phyloP scores from a whole-genome alignment of 202 grass and related monocot species.

The Eragrostis tef region DNA sequence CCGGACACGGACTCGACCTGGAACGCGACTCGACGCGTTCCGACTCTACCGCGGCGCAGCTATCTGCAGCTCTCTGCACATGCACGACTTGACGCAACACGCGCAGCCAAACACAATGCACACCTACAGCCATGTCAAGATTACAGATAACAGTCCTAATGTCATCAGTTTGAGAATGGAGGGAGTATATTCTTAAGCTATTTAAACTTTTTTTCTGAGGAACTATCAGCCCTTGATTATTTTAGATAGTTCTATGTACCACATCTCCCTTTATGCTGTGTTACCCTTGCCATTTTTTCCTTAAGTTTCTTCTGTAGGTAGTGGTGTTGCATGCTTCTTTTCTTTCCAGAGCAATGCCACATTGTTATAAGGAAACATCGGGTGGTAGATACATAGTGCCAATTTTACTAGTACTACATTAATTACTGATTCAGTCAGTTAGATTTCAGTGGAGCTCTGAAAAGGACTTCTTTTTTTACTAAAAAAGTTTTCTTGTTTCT shows the following conservation, averaged over 20 bases:
- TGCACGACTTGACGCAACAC: too few species aligned
- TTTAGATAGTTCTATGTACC: constrained; percentile 28
- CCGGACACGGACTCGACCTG: too few species aligned
- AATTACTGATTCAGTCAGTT: background rate
- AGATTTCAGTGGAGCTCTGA: constrained; percentile 29
- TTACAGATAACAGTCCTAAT: too few species aligned
- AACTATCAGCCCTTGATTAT: constrained; percentile 17
- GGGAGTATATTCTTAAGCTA: constrained; percentile 3
- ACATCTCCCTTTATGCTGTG: background rate
- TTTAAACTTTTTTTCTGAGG: constrained; percentile 15
- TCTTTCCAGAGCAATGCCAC: background rate
- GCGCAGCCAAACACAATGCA: too few species aligned
- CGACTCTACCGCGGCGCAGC: too few species aligned
- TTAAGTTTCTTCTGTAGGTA: background rate
- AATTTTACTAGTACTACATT: background rate
- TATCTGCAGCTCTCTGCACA: too few species aligned
- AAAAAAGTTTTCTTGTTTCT: constrained; percentile 3
- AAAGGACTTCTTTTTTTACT: constrained; percentile 17
- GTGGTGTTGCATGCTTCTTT: too few species aligned
- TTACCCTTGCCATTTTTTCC: constrained; percentile 1
- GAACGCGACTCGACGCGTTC: too few species aligned
- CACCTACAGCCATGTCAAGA: too few species aligned
- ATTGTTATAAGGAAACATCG: constrained; percentile 11
- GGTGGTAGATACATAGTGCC: background rate
- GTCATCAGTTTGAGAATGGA: too few species aligned